Base-by-base conservation (phyloP, 441 rosid genomes). In the Corymbia citriodora region DNA sequence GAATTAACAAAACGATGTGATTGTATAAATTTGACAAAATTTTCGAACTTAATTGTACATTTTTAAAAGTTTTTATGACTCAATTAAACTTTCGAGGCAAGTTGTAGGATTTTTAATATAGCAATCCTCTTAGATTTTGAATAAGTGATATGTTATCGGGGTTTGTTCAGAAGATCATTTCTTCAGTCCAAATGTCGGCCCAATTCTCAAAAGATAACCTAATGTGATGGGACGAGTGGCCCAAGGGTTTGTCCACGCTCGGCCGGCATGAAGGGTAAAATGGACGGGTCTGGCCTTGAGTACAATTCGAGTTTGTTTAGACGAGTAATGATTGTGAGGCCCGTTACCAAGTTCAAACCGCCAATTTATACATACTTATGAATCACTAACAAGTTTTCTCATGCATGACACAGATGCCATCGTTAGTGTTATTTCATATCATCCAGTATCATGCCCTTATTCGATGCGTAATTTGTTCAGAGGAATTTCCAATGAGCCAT, bases 41-140 rank as follows among this genome's bases (percentile, higher is more conserved):
- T 23, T 23, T 57, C 21, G 0, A 0, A 57, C 0, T 57, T 23
- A 5, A 57, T 9, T 9, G 23, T 2, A 57, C 0, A 21, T 57
- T 9, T 57, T 57, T 21, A 0, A 57, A 57, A 57, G 0, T 2
- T 57, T 2, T 2, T 9, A 57, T 9, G 0, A 57, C 0, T 9
- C 13, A 23, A 57, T 23, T 57, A 13, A 2, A 23, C 0, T 0
- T 57, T 23, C 13, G 2, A 19, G 2, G 21, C 21, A 1, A 55
- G 0, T 55, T 55, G 9, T 55, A 55, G 0, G 5, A 55, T 25
- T 55, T 55, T 1, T 2, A 55, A 0, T 55, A 23, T 0, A 57
- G 9, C 19, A 9, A 57, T 57, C 19, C 63, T 12, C 9, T 57
- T 21, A 40, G 3, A 23, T 40, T 74, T 40, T 74, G 45, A 65